These are phyloP conservation scores for Podospora pseudoanserina DNA, from an alignment of 495 filamentous ascomycete genomes.

Conservation along the genomic window DNA sequence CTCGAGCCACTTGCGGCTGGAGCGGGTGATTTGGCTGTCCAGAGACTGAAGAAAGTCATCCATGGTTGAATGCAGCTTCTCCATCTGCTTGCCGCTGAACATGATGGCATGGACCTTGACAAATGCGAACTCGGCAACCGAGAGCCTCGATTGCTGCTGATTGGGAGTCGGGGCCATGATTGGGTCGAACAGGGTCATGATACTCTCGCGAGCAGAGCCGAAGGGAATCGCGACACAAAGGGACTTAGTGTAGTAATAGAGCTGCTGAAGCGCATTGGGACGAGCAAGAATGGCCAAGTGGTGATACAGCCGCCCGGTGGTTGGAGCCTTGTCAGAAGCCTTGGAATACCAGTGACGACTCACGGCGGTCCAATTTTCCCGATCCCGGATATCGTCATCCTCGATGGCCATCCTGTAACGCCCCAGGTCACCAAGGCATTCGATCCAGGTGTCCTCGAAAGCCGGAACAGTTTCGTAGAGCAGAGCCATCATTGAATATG, in stretches of 20 bases:
- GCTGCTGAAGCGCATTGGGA: slow-evolving; percentile 67
- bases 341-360: slow-evolving; percentile 78
- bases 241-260: slow-evolving; percentile 64
- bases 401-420: slow-evolving; percentile 70
- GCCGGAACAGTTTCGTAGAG: slow-evolving; percentile 70
- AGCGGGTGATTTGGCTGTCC: slow-evolving; percentile 56
- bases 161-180: slow-evolving; percentile 52
- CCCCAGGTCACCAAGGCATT: slow-evolving; percentile 78
- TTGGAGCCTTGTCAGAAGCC: slow-evolving; percentile 67
- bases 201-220: slow-evolving; percentile 60
- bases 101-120: slow-evolving; percentile 64
- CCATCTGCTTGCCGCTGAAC: slow-evolving; percentile 53
- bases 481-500: slow-evolving; percentile 77
- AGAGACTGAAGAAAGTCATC: slow-evolving; percentile 53
- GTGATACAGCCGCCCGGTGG: slow-evolving; percentile 74
- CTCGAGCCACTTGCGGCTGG: slow-evolving; percentile 59
- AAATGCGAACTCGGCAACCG: slow-evolving; percentile 46
- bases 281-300: slow-evolving; percentile 79
- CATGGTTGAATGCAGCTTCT: slow-evolving; percentile 46
- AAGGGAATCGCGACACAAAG: slow-evolving; percentile 55
- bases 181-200: slow-evolving; percentile 67
- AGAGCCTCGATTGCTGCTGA: slow-evolving; percentile 13
- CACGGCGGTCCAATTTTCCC: slow-evolving; percentile 75
- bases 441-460: slow-evolving; percentile 86
- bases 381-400: slow-evolving; percentile 64